A percentile compares a stretch with the other conserved stretches of the same genome.
These are phyloP conservation scores for Lyophyllum atratum DNA, from an alignment of 768 basidiomycete species.

Conservation along the genomic window DNA sequence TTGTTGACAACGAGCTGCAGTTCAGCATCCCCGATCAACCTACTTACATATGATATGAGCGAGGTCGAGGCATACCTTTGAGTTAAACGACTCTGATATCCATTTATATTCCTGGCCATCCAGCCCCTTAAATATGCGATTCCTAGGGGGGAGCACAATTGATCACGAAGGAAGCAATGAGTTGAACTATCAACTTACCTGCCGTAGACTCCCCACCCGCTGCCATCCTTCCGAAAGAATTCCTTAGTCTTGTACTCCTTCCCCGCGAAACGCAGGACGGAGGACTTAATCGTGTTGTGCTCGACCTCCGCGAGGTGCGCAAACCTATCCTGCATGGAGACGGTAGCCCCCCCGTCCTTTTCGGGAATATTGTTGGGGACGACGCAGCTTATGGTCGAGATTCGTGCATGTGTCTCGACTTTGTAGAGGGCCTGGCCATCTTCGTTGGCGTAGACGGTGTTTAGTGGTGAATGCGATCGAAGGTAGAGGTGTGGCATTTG, in stretches of 20 bases:
- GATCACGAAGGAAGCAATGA: neutral
- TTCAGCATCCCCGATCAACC: neutral
- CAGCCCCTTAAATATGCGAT: slow-evolving; percentile 22
- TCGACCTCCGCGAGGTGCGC: slow-evolving; percentile 11
- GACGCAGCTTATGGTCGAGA: slow-evolving; percentile 11
- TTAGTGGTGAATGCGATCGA: slow-evolving; percentile 14
- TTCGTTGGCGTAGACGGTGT: slow-evolving; percentile 21
- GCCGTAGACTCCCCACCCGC: slow-evolving; percentile 16
- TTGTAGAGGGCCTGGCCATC: slow-evolving; percentile 24
- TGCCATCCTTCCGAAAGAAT: slow-evolving; percentile 26
- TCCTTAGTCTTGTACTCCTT: slow-evolving; percentile 23
- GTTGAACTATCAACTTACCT: slow-evolving; percentile 6
- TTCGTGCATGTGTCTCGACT: slow-evolving; percentile 12
- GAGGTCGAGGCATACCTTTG: slow-evolving; percentile 6
- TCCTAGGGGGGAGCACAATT: neutral
- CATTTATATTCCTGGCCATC: slow-evolving; percentile 25
- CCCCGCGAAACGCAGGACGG: slow-evolving; percentile 29
- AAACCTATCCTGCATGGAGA: slow-evolving; percentile 14
- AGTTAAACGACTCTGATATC: slow-evolving; percentile 5
- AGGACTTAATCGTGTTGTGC: slow-evolving; percentile 14
- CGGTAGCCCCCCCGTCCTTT: neutral
- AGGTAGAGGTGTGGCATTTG: slow-evolving; percentile 21
- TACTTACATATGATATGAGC: neutral
- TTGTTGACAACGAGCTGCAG: slow-evolving; percentile 8
- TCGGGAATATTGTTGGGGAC: slow-evolving; percentile 6